Evolutionary conservation across 768 basidiomycete species (phyloP), one percentile per base, ranked within the genome.

Genomic region (Leccinum fibrillosum): DNA sequence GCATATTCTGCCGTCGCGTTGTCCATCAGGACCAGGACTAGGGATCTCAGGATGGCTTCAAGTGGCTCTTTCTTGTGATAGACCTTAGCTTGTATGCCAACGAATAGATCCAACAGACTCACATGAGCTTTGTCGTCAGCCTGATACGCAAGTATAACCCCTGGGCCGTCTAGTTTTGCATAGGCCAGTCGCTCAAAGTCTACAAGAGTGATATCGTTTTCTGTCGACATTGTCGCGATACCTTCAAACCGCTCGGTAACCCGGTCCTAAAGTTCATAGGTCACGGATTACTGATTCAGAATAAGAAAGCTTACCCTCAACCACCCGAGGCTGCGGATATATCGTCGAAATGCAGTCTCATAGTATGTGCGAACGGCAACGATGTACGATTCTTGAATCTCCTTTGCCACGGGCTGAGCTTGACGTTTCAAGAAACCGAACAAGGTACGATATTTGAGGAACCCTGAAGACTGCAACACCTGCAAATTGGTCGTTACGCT

Each of bases 401-500:
- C 95, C 49, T 81, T 81, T 3, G 97, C 94, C 30, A 94, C 89
- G 34, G 79, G 79, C 9, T 87, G 80, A 5, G 90, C 90, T 60
- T 94, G 90, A 2, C 92, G 86, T 61, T 88, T 86, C 37, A 99
- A 78, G 69, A 98, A 99, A 1, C 82, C 81, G 65, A 86, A 98
- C 57, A 98, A 78, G 8, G 89, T 77, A 49, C 80, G 81, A 69
- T 93, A 94, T 70, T 94, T 94, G 61, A 94, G 73, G 37, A 98
- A 80, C 3, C 94, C 80, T 1, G 90, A 88, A 0, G 91, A 89
- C 71, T 99, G 97, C 2, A 98, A 78, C 53, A 97, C 86, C 66
- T 94, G 91, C 78, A 98, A 86, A 69, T 98, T 97, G 7, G 93
- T 92, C 12, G 92, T 86, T 61, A 97, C 87, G 63, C 86, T 93